Evolutionary conservation across 805 yeast species (phyloP), one percentile per base, ranked within the genome.

Genomic region (Deakozyma indianensis): DNA sequence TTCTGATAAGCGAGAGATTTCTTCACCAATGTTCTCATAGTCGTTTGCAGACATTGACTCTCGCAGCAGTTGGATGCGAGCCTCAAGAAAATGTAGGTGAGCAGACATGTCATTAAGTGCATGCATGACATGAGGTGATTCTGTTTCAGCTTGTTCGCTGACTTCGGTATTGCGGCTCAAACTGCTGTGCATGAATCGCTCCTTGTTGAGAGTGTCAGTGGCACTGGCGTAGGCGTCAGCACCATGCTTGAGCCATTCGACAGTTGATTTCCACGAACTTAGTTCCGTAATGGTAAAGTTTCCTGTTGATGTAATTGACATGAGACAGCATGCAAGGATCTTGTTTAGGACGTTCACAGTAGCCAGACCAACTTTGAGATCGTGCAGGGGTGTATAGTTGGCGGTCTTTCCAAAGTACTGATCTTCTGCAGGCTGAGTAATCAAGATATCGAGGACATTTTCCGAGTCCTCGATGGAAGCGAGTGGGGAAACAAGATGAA

Each of bases 241-340:
- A 7, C 38, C 38, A 11, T 32, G 38, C 38, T 32, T 32, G 11
- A 32, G 18, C 38, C 38, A 32, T 38, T 48, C 53, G 16, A 48
- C 53, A 25, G 43, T 45, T 50, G 45, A 3, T 40, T 43, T 44
- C 54, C 53, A 38, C 23, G 27, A 7, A 22, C 35, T 23, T 41
- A 50, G 43, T 50, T 42, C 47, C 44, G 43, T 41, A 50, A 45
- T 48, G 44, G 43, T 22, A 42, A 49, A 48, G 18, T 44, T 41
- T 4, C 54, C 51, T 18, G 44, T 16, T 3, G 53, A 43, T 3
- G 53, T 44, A 24, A 64, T 45, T 1, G 73, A 65, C 42, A 70
- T 46, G 15, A 70, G 48, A 27, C 64, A 56, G 51, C 71, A 67
- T 1, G 70, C 56, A 46, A 63, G 52, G 44, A 68, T 60, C 25